Conservation (phyloP, 139 green algal species). For the Tetradesmus obliquus region DNA sequence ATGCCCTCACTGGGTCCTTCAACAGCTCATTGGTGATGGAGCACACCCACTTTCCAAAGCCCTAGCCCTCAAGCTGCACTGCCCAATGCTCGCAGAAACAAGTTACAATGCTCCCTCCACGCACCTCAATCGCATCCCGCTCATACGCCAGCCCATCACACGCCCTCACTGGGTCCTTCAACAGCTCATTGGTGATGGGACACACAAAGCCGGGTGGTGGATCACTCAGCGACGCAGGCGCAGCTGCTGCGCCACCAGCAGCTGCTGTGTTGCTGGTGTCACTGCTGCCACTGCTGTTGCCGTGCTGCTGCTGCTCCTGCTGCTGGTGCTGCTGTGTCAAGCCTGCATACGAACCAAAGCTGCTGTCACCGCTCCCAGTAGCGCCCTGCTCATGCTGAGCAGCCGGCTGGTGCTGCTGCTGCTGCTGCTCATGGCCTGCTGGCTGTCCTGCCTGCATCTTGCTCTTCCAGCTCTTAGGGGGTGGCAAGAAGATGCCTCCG, state of each 20-base stretch:
- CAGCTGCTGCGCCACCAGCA: not conserved
- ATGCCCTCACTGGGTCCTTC: slow-evolving; percentile 23
- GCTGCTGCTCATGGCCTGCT: not conserved
- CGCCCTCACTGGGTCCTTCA: slow-evolving; percentile 32
- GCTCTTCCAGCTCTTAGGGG: slow-evolving; percentile 14
- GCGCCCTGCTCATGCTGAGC: not conserved
- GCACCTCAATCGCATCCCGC: slow-evolving; percentile 34
- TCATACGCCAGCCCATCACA: slow-evolving; percentile 39
- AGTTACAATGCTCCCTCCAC: not conserved
- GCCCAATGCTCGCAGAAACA: too few relatives aligned
- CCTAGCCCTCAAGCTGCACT: too few relatives aligned
- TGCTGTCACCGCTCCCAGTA: not conserved
- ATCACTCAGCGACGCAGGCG: not conserved
- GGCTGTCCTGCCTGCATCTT: not conserved
- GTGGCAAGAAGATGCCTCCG: not conserved
- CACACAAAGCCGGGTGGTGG: slow-evolving; percentile 8
- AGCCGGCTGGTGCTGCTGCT: not conserved
- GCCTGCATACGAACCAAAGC: not conserved
- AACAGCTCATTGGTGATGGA: slow-evolving; percentile 22
- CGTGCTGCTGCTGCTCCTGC: not conserved
- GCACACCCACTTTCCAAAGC: not conserved
- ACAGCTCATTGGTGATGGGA: slow-evolving; percentile 28
- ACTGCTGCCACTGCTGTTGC: not conserved
- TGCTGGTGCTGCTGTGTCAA: not conserved
- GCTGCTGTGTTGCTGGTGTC: not conserved